phyloP scores from a whole-genome alignment of 192 early-diverging fungal species.

The Coemansia sp. region DNA sequence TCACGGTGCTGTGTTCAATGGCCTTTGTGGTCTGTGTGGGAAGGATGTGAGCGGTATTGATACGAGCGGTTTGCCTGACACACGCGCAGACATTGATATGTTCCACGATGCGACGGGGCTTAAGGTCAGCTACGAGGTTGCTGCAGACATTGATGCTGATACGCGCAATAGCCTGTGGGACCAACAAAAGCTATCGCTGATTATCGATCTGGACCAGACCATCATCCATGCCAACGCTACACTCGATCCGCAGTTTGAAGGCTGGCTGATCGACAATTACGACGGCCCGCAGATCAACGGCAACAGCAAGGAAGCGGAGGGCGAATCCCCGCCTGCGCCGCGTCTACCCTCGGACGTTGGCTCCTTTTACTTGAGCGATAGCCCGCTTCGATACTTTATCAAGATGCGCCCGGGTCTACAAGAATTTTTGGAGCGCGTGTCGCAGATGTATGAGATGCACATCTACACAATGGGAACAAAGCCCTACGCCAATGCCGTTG shows the following conservation, averaged over 20 bases:
- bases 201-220: slow-evolving; percentile 98
- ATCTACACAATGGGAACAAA: slow-evolving; percentile 99
- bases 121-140: slow-evolving; percentile 57
- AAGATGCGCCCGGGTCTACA: slow-evolving; percentile 84
- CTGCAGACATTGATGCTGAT: slow-evolving; percentile 17
- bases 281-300: slow-evolving; percentile 15
- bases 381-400: slow-evolving; percentile 70
- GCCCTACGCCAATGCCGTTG: slow-evolving; percentile 87
- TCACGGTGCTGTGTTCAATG: slow-evolving; percentile 73
- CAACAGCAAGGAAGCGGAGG: slow-evolving; percentile 4
- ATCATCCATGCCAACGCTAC: slow-evolving; percentile 82
- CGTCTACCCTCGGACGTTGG: slow-evolving; percentile 63
- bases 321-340: background rate
- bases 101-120: slow-evolving; percentile 71
- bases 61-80: slow-evolving; percentile 46
- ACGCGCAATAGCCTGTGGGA: slow-evolving; percentile 57
- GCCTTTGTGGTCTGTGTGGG: slow-evolving; percentile 82
- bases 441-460: slow-evolving; percentile 85
- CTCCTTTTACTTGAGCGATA: slow-evolving; percentile 71
- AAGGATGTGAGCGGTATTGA: slow-evolving; percentile 57
- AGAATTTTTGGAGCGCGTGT: slow-evolving; percentile 71
- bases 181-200: slow-evolving; percentile 75
- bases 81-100: slow-evolving; percentile 73
- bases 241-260: slow-evolving; percentile 25
- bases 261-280: slow-evolving; percentile 46